Evolutionary conservation across 192 early-diverging fungal genomes (phyloP), one percentile per base, ranked within the genome.

Genomic region (Backusella circina): DNA sequence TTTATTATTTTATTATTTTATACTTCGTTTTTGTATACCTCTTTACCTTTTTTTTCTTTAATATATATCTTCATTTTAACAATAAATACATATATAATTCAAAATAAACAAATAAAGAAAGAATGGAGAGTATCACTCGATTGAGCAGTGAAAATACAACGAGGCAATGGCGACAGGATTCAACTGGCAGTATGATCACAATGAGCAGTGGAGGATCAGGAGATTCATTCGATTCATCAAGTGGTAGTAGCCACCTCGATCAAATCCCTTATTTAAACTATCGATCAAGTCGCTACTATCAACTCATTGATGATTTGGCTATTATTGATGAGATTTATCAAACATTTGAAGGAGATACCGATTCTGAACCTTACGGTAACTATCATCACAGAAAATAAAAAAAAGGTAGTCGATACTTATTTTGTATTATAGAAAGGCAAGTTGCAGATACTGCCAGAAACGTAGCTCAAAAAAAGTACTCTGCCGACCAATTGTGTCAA

Each of bases 281-380:
- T 35, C 67, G 67, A 38, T 68, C 67, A 9, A 36, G 36, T 23
- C 67, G 36, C 26, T 73, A 61, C 26, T 28, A 35, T 16, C 71
- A 73, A 16, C 54, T 73, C 1, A 61, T 73, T 51, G 54, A 64
- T 37, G 71, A 73, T 39, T 39, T 73, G 6, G 47, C 71, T 4
- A 73, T 73, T 41, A 73, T 73, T 61, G 71, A 73, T 61, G 71
- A 73, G n/a, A 37, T 73, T 15, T 73, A 64, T 15, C 47, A 73
- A 15, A 38, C 31, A 28, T 73, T 64, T 64, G 71, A 57, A 0
- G 51, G 32, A 31, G 71, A 73, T 3, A 26, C 21, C 33, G 70
- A 71, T 33, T 51, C 41, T 9, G 41, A 47, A 37, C 47, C 35
- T 7, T 73, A 73, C 39, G 71, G 71, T 73, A 57, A 72, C 18